Conservation (phyloP, 768 basidiomycete species). For the Dentipellis sp. region DNA sequence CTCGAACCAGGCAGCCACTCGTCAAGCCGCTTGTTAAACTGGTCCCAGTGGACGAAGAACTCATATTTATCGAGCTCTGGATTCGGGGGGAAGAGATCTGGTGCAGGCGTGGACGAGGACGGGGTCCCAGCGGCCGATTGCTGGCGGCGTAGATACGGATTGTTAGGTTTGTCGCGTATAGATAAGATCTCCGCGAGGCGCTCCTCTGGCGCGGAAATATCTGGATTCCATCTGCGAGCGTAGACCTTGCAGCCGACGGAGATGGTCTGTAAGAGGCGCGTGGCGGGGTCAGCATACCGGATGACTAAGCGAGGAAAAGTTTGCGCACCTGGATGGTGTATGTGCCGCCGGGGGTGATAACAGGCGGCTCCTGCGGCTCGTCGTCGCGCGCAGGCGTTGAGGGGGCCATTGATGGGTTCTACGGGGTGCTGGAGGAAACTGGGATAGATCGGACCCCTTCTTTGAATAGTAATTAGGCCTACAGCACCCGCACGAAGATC, state of each 20-base stretch:
- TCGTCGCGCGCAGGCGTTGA: constrained; percentile 25
- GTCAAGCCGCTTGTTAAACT: constrained; percentile 98
- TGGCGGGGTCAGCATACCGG: neutral
- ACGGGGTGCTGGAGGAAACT: too few species aligned
- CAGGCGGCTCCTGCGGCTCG: constrained; percentile 39
- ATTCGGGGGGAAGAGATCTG: constrained; percentile 34
- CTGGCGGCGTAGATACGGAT: constrained; percentile 43
- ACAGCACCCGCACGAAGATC: too few species aligned
- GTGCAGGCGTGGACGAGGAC: constrained; percentile 19
- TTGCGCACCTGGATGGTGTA: constrained; percentile 64
- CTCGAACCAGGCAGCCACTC: constrained; percentile 93
- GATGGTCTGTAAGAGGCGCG: constrained; percentile 49
- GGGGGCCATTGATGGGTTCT: constrained; percentile 7
- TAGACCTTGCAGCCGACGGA: constrained; percentile 94
- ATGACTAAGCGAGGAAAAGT: constrained; percentile 16
- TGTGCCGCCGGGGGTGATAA: constrained; percentile 64
- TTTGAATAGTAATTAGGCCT: too few species aligned
- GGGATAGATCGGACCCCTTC: too few species aligned
- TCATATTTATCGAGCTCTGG: constrained; percentile 72
- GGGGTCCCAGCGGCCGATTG: constrained; percentile 17
- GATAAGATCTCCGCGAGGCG: constrained; percentile 94
- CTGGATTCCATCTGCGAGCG: constrained; percentile 69
- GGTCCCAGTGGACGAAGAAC: constrained; percentile 97
- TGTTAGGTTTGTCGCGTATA: constrained; percentile 78
- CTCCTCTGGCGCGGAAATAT: constrained; percentile 67